Base-by-base conservation (phyloP, 2,329 filamentous ascomycete species). In the Didymella arachidicola region DNA sequence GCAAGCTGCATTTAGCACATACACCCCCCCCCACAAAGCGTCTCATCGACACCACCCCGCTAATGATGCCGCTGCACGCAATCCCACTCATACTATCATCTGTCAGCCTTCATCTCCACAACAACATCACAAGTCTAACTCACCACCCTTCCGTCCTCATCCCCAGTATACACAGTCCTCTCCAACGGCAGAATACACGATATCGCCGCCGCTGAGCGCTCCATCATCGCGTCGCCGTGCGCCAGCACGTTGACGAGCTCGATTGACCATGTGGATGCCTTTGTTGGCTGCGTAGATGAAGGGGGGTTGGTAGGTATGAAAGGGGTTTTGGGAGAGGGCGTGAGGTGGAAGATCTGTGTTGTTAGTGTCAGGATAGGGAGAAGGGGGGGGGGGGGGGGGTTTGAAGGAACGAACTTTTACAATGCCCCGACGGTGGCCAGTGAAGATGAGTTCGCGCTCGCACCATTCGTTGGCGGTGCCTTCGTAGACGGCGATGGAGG, bases 401-500 rank as follows among this genome's bases (percentile, higher is more conserved):
- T n/a, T n/a, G 4, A 5, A 59, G 19, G 18, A 25, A 29, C 60
- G 48, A 26, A 77, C 87, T 69, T 96, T 96, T 32, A 96, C 93
- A 14, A 93, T 84, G 0, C 95, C 95, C 50, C 88, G 83, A 63
- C 86, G 84, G 73, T 98, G 95, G 0, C 95, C 95, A 0, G 94
- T 98, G 64, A 99, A 93, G 36, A 98, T 81, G 42, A 99, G 82
- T 60, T 89, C 89, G 53, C 89, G 89, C 77, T 96, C 92, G 3
- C 97, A 82, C 92, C 93, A 98, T 78, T 98, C 95, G 67, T 93
- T 95, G 2, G 89, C 90, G 0, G 88, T 85, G 0, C 94, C 94
- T 75, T 98, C 93, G 78, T 98, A 98, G 76, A 97, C 97, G 2
- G 93, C 91, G 63, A 93, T 95, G 1, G 89, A 88, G 47, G 91